Conservation (phyloP, 2,329 filamentous ascomycete species). For the Fusarium sp. region DNA sequence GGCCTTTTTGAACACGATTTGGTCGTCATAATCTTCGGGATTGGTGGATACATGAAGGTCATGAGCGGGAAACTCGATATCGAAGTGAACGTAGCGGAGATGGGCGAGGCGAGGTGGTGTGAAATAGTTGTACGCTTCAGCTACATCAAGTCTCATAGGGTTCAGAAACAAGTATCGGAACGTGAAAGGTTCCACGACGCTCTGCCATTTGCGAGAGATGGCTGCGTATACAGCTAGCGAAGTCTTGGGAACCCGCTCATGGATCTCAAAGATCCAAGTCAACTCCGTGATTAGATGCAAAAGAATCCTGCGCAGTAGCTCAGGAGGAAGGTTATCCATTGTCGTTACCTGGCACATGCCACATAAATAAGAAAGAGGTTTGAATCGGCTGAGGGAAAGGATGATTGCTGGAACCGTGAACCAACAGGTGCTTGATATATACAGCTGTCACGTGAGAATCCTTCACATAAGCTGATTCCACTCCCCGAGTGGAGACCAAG, state of each 20-base stretch:
- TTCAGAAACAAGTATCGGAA: not conserved
- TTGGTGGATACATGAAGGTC: not conserved
- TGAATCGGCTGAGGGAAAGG: not conserved
- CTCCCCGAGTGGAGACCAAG: not conserved
- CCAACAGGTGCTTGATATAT: not conserved
- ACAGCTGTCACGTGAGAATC: not conserved
- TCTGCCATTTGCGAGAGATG: slow-evolving; percentile 2
- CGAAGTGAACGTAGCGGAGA: not conserved
- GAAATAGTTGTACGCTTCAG: slow-evolving; percentile 2
- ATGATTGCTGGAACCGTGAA: not conserved
- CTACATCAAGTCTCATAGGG: not conserved
- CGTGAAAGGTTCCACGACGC: not conserved
- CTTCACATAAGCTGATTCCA: not conserved
- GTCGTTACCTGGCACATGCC: not conserved
- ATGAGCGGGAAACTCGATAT: not conserved
- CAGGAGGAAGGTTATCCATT: not conserved
- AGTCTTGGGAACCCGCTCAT: not conserved
- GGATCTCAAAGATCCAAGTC: too few species aligned
- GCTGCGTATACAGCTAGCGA: not conserved
- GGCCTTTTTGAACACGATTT: not conserved
- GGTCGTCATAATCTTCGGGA: not conserved
- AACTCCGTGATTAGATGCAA: not conserved
- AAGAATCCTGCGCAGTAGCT: not conserved
- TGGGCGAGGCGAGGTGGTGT: not conserved
- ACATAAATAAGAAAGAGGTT: not conserved